Evolutionary conservation across 192 early-diverging fungal genomes (phyloP).

Genomic region (Linnemannia schmuckeri): DNA sequence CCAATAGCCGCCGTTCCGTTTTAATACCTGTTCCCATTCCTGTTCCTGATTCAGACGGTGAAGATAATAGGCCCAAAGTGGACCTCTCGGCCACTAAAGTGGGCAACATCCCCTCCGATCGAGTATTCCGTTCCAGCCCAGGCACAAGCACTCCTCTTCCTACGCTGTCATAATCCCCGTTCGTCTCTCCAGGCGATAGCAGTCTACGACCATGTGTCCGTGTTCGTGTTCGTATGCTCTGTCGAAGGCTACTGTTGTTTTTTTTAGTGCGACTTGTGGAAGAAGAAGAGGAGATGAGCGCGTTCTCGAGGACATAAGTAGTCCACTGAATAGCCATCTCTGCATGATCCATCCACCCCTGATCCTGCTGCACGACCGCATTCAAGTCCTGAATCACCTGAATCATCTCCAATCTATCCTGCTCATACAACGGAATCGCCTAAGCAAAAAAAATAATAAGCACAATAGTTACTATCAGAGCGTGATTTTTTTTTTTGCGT

Average conservation of each 20-base stretch:
- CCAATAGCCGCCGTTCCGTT: neutral
- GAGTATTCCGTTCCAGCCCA: neutral
- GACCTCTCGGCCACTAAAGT: neutral
- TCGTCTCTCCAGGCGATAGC: no score
- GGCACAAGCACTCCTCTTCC: neutral
- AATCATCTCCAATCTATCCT: constrained; percentile 25
- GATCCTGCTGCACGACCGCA: constrained; percentile 13
- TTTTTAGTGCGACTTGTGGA: neutral
- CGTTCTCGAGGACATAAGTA: constrained; percentile 27
- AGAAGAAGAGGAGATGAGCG: constrained; percentile 15
- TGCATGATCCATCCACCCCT: constrained; percentile 20
- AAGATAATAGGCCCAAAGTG: neutral
- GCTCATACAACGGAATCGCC: constrained; percentile 40
- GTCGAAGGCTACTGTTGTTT: no score
- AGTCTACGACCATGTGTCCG: neutral
- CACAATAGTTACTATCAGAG: no score
- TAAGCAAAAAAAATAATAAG: neutral
- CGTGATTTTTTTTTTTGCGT: constrained; percentile 7
- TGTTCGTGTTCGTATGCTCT: neutral
- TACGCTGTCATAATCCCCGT: neutral
- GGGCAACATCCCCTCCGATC: neutral
- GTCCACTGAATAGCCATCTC: constrained; percentile 25
- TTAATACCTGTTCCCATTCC: neutral
- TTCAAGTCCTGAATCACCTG: constrained; percentile 35
- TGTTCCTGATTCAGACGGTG: neutral